Evolutionary conservation across 176 grass and related monocot species (phyloP), one percentile per base, ranked within the genome.

Genomic region (Luzula sylvatica): DNA sequence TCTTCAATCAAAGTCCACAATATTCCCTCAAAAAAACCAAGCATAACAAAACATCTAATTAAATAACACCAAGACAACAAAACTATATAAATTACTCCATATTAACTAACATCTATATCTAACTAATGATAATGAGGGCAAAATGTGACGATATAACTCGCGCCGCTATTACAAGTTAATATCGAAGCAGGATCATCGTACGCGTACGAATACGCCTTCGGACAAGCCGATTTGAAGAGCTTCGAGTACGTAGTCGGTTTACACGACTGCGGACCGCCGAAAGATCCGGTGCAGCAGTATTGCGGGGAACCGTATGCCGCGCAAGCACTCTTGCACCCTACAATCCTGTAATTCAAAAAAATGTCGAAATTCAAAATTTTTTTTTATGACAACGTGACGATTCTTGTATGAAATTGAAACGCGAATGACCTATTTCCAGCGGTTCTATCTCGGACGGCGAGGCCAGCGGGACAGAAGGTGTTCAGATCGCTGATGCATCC

Each of bases 401-500:
- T 55, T 19, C 6, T 27, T 26, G 8, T 44, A 44, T 25, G 38
- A 24, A 0, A 41, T 40, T 35, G 30, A 35, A 35, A n/a, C n/a
- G n/a, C n/a, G 30, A 56, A 44, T 5, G 23, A 61, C 57, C 57
- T 30, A 42, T 64, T 64, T 13, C 60, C 60, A 18, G 60, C 63
- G 13, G 26, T 21, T 7, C 65, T 82, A 38, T 50, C 66, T n/a
- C 81, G 67, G 3, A 98, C 85, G 0, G 92, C 85, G 1, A 98
- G 81, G 0, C 93, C 78, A 0, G 75, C 57, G 0, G 93, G 93
- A 41, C 93, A 98, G 23, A 98, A 64, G 50, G 66, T 71, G 72
- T 98, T 98, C 15, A 98, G 73, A 73, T 98, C 93, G 32, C 93
- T 87, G 23, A 98, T 75, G 65, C 93, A 98, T 0, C 86, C 93